These are phyloP conservation scores for Malus fusca DNA, from an alignment of 306 rosid species.

Conservation along the genomic window DNA sequence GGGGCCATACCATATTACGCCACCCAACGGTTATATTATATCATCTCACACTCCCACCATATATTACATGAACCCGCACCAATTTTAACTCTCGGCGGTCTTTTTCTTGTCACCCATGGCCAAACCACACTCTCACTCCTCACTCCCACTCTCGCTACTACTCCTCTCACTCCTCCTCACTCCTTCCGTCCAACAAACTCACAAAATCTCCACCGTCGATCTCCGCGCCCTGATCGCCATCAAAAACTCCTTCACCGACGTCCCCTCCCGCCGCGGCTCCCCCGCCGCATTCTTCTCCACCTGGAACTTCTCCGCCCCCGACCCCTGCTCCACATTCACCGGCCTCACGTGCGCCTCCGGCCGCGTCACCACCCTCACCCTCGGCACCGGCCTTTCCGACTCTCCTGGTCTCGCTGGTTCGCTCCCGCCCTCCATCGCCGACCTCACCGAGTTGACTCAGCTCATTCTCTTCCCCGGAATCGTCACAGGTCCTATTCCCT, in stretches of 20 bases:
- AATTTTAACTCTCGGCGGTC: neutral
- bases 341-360: constrained; percentile 47
- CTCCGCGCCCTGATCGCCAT: constrained; percentile 50
- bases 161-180: neutral
- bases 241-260: constrained; percentile 46
- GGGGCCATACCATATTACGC: neutral
- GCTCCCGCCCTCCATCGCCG: constrained; percentile 36
- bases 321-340: constrained; percentile 70
- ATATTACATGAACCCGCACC: neutral
- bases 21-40: neutral
- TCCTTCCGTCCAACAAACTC: constrained; percentile 13
- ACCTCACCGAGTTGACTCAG: constrained; percentile 57
- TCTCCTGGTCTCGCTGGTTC: constrained; percentile 52
- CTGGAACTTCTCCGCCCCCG: constrained; percentile 57
- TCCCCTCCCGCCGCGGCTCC: constrained; percentile 24
- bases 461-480: constrained; percentile 70
- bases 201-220: constrained; percentile 27
- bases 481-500: constrained; percentile 66
- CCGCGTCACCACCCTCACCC: constrained; percentile 53
- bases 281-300: constrained; percentile 49
- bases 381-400: constrained; percentile 40
- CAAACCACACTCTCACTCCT: neutral
- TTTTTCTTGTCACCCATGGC: neutral
- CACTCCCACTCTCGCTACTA: neutral
- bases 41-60: neutral